Evolutionary conservation across 495 filamentous ascomycete species (phyloP).

Genomic region (Podospora appendiculata): DNA sequence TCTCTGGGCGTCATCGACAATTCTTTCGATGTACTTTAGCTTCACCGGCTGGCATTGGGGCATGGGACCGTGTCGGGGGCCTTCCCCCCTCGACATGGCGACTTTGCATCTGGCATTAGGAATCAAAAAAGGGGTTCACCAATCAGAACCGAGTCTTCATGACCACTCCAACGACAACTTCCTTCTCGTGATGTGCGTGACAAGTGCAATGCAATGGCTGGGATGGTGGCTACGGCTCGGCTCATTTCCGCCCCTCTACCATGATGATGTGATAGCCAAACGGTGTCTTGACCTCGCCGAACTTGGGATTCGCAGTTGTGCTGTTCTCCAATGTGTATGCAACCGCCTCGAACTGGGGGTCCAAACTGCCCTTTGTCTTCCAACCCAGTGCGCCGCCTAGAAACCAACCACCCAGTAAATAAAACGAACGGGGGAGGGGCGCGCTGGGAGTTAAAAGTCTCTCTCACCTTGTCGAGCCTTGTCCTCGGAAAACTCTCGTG

Average conservation of each 20-base stretch:
- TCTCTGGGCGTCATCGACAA: conserved; percentile 13
- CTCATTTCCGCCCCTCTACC: conserved; percentile 46
- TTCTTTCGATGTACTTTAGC: conserved; percentile 29
- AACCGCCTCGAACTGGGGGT: conserved; percentile 70
- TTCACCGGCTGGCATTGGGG: conserved; percentile 26
- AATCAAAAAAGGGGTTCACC: conserved; percentile 1
- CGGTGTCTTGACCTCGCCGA: conserved; percentile 71
- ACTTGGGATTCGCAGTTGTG: conserved; percentile 67
- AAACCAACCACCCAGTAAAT: no score
- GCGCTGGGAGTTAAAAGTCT: background rate
- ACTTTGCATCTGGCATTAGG: conserved; percentile 29
- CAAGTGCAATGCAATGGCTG: background rate
- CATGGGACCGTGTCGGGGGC: conserved; percentile 13
- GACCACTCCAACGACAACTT: background rate
- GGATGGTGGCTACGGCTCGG: background rate
- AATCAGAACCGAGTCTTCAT: background rate
- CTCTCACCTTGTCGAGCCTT: conserved; percentile 70
- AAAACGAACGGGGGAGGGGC: no score
- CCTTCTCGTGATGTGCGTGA: background rate
- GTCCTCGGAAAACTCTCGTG: conserved; percentile 78
- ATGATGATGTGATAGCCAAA: conserved; percentile 94
- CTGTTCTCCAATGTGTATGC: conserved; percentile 74
- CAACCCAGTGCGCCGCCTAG: conserved; percentile 75
- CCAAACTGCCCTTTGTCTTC: conserved; percentile 68
- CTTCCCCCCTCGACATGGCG: background rate